These are phyloP conservation scores for Pugionium cornutum DNA, from an alignment of 345 rosid species.

Conservation along the genomic window DNA sequence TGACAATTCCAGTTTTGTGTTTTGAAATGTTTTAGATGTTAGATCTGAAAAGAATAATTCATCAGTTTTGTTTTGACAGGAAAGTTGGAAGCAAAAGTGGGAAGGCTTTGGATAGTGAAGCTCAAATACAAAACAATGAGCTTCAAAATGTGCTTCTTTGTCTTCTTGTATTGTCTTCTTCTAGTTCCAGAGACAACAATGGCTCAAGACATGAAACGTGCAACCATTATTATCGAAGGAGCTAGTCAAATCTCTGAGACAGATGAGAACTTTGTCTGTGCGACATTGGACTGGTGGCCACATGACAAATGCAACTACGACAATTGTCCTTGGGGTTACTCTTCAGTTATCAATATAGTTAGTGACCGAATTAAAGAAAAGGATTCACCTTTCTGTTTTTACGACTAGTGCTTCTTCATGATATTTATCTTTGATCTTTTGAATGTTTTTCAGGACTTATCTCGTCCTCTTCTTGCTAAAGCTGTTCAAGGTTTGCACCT, in stretches of 20 bases:
- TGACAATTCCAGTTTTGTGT: slow-evolving; percentile 28
- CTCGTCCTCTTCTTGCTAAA: slow-evolving; percentile 72
- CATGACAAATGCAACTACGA: slow-evolving; percentile 92
- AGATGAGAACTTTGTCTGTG: slow-evolving; percentile 83
- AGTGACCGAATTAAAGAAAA: slow-evolving; percentile 13
- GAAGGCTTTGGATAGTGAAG: slow-evolving; percentile 28
- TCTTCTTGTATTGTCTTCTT: slow-evolving; percentile 50
- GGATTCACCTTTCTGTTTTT: no score
- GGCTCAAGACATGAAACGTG: slow-evolving; percentile 49
- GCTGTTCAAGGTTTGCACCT: slow-evolving; percentile 68
- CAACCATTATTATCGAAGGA: slow-evolving; percentile 58
- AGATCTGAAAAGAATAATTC: not conserved
- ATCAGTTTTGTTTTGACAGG: slow-evolving; percentile 2
- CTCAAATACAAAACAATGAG: slow-evolving; percentile 45
- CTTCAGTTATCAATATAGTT: slow-evolving; percentile 80
- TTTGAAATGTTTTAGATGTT: not conserved
- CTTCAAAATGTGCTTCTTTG: slow-evolving; percentile 38
- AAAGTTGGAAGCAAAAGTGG: slow-evolving; percentile 9
- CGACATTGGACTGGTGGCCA: slow-evolving; percentile 99
- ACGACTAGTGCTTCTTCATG: no score
- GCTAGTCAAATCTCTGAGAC: slow-evolving; percentile 51
- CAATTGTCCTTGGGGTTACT: slow-evolving; percentile 88
- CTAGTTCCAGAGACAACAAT: slow-evolving; percentile 30
- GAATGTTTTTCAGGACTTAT: slow-evolving; percentile 62
- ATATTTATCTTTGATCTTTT: slow-evolving; percentile 1